Conservation (phyloP, 805 yeast genomes). For the Hanseniaspora pseudoguilliermondii region DNA sequence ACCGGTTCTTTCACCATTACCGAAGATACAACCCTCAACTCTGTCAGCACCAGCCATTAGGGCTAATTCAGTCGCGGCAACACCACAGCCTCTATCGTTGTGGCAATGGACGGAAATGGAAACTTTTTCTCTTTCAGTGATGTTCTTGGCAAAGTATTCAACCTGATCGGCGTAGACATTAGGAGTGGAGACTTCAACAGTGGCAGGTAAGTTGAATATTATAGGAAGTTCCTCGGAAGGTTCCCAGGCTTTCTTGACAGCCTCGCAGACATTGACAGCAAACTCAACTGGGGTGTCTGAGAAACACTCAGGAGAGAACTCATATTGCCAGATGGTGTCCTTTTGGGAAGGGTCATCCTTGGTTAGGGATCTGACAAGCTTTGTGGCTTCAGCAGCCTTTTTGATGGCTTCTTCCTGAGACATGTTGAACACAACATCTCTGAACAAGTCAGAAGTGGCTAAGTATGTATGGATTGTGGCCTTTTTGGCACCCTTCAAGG, state of each 20-base stretch:
- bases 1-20: conserved; percentile 79
- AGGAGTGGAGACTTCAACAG: conserved; percentile 67
- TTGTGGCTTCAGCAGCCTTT: conserved; percentile 60
- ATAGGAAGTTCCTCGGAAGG: conserved; percentile 65
- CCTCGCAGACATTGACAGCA: conserved; percentile 66
- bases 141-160: conserved; percentile 57
- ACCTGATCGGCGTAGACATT: conserved; percentile 70
- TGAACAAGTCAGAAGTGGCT: conserved; percentile 63
- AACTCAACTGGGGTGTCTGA: conserved; percentile 62
- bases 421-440: conserved; percentile 67
- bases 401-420: conserved; percentile 52
- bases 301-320: conserved; percentile 70
- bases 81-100: conserved; percentile 75
- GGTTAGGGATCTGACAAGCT: conserved; percentile 53
- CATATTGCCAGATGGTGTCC: conserved; percentile 57
- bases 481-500: conserved; percentile 57
- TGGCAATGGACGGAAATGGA: conserved; percentile 62
- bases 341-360: conserved; percentile 58
- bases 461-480: conserved; percentile 63
- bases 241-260: conserved; percentile 67
- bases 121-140: conserved; percentile 58
- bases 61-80: conserved; percentile 70
- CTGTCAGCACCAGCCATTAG: conserved; percentile 74
- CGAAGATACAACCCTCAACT: conserved; percentile 72
- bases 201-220: conserved; percentile 68